A percentile compares a stretch with the other conserved stretches of the same genome.
Conservation (phyloP, 805 yeast genomes). For the Wickerhamomyces mucosus region DNA sequence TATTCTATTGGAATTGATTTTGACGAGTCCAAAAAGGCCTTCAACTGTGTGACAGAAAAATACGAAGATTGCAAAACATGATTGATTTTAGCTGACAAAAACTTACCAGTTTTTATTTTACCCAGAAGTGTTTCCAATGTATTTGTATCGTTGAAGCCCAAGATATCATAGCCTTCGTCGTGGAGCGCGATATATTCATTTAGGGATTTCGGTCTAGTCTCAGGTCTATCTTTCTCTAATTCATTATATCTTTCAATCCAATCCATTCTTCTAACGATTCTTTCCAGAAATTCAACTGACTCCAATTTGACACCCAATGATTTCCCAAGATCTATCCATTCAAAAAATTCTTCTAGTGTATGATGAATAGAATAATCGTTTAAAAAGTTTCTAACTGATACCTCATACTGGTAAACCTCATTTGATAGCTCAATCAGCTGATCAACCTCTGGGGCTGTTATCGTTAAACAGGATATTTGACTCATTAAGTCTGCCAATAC, state of each 20-base stretch:
- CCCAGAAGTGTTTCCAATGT: slow-evolving; percentile 7
- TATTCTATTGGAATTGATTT: slow-evolving; percentile 3
- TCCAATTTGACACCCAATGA: slow-evolving; percentile 50
- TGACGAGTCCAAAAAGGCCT: slow-evolving; percentile 1
- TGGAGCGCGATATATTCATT: slow-evolving; percentile 16
- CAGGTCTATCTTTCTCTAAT: slow-evolving; percentile 9
- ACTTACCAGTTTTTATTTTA: slow-evolving; percentile 9
- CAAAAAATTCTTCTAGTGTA: slow-evolving; percentile 35
- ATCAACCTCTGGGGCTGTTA: slow-evolving; percentile 49
- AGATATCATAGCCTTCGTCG: slow-evolving; percentile 18
- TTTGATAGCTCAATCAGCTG: slow-evolving; percentile 43
- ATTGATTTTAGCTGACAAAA: slow-evolving; percentile 7
- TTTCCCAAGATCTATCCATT: slow-evolving; percentile 47
- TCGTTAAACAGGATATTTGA: slow-evolving; percentile 39
- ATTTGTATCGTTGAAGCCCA: slow-evolving; percentile 14
- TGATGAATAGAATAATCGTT: slow-evolving; percentile 21
- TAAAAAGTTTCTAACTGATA: slow-evolving; percentile 33
- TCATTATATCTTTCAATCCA: slow-evolving; percentile 28
- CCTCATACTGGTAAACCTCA: slow-evolving; percentile 44
- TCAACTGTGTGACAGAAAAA: slow-evolving; percentile 4
- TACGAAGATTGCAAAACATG: slow-evolving; percentile 3
- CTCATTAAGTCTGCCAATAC: slow-evolving; percentile 24
- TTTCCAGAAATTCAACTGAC: slow-evolving; percentile 32
- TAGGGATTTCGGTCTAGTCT: slow-evolving; percentile 13
- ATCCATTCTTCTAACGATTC: slow-evolving; percentile 25